These are phyloP conservation scores for Phaseolus lunatus DNA, from an alignment of 306 rosid species.

Conservation along the genomic window DNA sequence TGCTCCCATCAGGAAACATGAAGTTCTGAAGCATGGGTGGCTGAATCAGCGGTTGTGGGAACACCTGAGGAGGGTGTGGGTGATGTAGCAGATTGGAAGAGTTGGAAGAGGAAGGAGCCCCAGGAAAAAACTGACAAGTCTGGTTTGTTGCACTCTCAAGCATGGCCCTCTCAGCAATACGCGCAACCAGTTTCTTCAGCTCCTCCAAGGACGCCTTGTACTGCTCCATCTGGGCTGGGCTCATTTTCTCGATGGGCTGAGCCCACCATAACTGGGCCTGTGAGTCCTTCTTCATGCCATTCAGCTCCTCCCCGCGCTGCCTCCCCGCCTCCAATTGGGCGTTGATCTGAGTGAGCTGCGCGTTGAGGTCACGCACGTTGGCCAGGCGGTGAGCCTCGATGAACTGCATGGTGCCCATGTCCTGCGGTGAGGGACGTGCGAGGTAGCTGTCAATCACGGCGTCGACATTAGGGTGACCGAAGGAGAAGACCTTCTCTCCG, in stretches of 20 bases:
- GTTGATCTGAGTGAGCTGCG: conserved; percentile 8
- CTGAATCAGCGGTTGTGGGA: neutral
- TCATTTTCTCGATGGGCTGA: neutral
- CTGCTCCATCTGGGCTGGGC: neutral
- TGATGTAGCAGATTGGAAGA: neutral
- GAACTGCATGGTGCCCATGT: conserved; percentile 17
- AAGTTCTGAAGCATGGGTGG: conserved; percentile 15
- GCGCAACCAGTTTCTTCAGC: neutral
- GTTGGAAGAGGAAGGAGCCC: neutral
- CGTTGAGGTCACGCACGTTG: conserved; percentile 39
- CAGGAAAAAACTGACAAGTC: conserved; percentile 10
- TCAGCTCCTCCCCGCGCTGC: neutral
- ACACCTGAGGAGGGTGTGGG: neutral
- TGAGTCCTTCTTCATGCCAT: neutral
- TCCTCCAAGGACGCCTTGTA: neutral
- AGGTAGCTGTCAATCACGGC: conserved; percentile 38
- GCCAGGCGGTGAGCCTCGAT: conserved; percentile 48
- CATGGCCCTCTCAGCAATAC: neutral
- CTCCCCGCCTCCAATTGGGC: neutral
- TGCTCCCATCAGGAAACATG: conserved; percentile 26
- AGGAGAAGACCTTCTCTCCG: conserved; percentile 45
- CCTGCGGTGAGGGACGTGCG: neutral
- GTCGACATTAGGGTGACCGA: conserved; percentile 50
- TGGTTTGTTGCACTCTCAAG: neutral
- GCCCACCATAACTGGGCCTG: conserved; percentile 43